Evolutionary conservation across 2,329 filamentous ascomycete genomes (phyloP).

Genomic region (Penicillium hordei): DNA sequence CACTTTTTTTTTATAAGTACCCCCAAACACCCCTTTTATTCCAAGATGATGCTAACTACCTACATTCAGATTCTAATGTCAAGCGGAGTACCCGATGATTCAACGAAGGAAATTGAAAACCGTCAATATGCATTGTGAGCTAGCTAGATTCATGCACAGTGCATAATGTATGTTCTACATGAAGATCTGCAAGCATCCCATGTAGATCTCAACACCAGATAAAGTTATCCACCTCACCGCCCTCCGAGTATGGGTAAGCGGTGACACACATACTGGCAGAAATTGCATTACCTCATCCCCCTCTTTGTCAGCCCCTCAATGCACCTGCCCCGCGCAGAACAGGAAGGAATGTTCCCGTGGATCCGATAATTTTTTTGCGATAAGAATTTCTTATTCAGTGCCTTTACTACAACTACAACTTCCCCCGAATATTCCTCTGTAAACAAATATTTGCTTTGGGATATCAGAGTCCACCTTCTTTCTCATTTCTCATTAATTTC

Average conservation of each 20-base stretch:
- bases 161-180: background rate
- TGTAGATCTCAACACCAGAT: too few relatives aligned
- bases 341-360: slow-evolving; percentile 34
- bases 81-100: background rate
- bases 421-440: background rate
- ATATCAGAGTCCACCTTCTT: background rate
- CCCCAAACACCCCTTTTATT: slow-evolving; percentile 3
- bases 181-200: background rate
- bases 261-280: background rate
- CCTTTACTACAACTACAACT: background rate
- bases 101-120: background rate
- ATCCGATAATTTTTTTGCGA: slow-evolving; percentile 23
- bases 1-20: slow-evolving; percentile 44
- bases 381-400: slow-evolving; percentile 12
- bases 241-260: background rate
- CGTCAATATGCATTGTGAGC: background rate
- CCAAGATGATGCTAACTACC: slow-evolving; percentile 33
- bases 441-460: background rate
- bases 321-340: slow-evolving; percentile 24
- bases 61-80: slow-evolving; percentile 16
- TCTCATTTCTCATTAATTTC: background rate
- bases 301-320: slow-evolving; percentile 19
- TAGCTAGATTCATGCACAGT: background rate
- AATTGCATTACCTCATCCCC: slow-evolving; percentile 2
- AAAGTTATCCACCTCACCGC: background rate